These are phyloP conservation scores for Russula foetens DNA, from an alignment of 768 basidiomycete species.

Conservation along the genomic window DNA sequence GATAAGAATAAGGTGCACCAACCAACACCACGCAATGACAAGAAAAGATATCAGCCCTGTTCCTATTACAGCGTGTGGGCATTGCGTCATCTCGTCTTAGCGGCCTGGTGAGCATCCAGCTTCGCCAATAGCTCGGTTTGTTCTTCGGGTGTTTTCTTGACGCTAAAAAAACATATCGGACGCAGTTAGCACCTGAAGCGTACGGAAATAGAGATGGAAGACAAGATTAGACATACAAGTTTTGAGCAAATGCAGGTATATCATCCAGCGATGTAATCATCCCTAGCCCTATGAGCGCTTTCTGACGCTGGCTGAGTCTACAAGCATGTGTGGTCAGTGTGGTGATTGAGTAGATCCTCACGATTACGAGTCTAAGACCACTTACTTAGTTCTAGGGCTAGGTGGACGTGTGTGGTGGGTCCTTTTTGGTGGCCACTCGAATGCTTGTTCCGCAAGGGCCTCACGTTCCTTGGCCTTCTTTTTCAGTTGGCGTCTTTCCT, in stretches of 20 bases:
- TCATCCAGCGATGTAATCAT: conserved; percentile 47
- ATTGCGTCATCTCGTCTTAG: neutral
- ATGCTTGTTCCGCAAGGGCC: conserved; percentile 26
- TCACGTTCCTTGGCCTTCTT: conserved; percentile 20
- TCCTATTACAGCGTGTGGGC: too few relatives aligned
- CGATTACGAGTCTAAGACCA: neutral
- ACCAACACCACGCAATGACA: too few relatives aligned
- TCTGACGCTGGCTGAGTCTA: conserved; percentile 48
- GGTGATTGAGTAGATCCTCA: neutral
- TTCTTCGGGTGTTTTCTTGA: conserved; percentile 21
- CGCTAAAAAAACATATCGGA: conserved; percentile 9
- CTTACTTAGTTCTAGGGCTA: conserved; percentile 46
- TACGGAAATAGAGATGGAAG: neutral
- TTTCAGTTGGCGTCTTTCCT: conserved; percentile 23
- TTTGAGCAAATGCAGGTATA: conserved; percentile 48
- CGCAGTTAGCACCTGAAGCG: too few relatives aligned
- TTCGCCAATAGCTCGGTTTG: conserved; percentile 23
- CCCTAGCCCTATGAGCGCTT: conserved; percentile 54
- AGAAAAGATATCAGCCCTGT: too few relatives aligned
- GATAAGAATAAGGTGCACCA: neutral
- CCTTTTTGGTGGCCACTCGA: conserved; percentile 59
- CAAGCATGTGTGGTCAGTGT: neutral
- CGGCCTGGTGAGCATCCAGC: conserved; percentile 19
- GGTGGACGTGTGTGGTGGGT: conserved; percentile 44
- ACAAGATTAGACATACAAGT: conserved; percentile 44